Evolutionary conservation across 1,284 basidiomycete species (phyloP), one percentile per base, ranked within the genome.

Genomic region (Puccinia sorghi): DNA sequence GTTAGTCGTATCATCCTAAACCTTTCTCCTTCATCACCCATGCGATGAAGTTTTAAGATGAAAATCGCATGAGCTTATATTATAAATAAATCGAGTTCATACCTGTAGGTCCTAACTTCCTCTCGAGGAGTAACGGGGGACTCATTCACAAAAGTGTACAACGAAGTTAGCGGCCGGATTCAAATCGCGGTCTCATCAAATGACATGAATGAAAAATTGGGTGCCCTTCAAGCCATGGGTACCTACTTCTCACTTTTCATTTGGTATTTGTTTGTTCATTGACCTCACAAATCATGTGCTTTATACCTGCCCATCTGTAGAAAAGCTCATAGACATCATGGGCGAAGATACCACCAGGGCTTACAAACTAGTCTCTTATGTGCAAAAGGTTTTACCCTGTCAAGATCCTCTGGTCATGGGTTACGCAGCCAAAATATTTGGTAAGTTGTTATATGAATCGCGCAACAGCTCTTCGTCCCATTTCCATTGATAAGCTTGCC

Each of bases 361-460:
- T 56, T 81, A 82, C 50, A 80, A 83, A 48, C 79, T 84, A 11
- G 83, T 82, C 8, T 81, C 82, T 0, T 82, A 83, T 22, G 82
- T 83, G 59, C 82, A 82, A 72, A 82, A 83, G 37, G 83, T 83
- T 41, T 81, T 84, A 48, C 83, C 83, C 1, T 83, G 82, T 52
- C 81, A 82, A 12, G 83, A 84, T 73, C 82, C 83, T 11, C 81
- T 82, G 20, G 83, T 84, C 54, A 84, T 84, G 83, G 82, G 82
- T 1, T 80, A 83, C n/a, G 83, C 83, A 15, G 83, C 83, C 9
- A 83, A 83, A 63, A 83, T 83, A 15, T 84, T 84, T 70, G 82
- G 82, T 81, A 20, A 41, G 81, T 76, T 12, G 27, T 41, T 3
- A n/a, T 17, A 20, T 17, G 15, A 43, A 43, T 48, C 15, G 43